A percentile compares a stretch with the other conserved stretches of the same genome.
phyloP scores from a whole-genome alignment of 208 protist species.

The Crithidia brevicula region DNA sequence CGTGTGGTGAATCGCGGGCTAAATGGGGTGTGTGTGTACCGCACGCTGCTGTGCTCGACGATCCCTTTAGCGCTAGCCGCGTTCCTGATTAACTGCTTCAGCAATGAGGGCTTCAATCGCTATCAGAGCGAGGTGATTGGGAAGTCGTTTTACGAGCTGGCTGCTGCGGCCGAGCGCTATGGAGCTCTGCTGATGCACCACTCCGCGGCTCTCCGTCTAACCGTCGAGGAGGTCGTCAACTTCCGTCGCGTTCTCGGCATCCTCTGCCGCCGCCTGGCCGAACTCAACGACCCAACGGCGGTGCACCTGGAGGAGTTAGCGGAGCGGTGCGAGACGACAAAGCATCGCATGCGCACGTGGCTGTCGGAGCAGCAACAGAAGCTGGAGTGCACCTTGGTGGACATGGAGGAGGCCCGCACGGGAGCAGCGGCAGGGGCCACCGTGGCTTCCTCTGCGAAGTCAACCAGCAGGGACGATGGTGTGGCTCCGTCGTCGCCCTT shows the following conservation, averaged over 20 bases:
- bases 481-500: neutral
- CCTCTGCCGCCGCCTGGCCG: conserved; percentile 32
- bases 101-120: conserved; percentile 42
- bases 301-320: conserved; percentile 25
- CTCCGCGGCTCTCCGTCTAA: conserved; percentile 40
- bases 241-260: conserved; percentile 54
- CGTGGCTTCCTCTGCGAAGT: no score
- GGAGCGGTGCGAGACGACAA: conserved; percentile 23
- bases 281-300: conserved; percentile 14
- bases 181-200: conserved; percentile 41
- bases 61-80: conserved; percentile 47
- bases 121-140: conserved; percentile 35
- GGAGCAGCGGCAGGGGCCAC: neutral
- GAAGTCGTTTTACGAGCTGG: conserved; percentile 32
- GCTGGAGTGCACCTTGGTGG: conserved; percentile 21
- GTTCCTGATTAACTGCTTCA: conserved; percentile 73
- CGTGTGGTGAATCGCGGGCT: conserved; percentile 50
- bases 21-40: conserved; percentile 41
- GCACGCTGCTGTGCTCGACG: conserved; percentile 54
- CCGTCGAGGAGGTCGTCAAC: conserved; percentile 63
- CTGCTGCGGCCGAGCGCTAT: conserved; percentile 33
- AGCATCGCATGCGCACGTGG: conserved; percentile 44
- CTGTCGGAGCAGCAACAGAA: conserved; percentile 42
- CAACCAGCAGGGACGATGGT: neutral
- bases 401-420: neutral